Evolutionary conservation across 176 grass and related monocot species (phyloP).

Genomic region (Phyllostachys edulis): DNA sequence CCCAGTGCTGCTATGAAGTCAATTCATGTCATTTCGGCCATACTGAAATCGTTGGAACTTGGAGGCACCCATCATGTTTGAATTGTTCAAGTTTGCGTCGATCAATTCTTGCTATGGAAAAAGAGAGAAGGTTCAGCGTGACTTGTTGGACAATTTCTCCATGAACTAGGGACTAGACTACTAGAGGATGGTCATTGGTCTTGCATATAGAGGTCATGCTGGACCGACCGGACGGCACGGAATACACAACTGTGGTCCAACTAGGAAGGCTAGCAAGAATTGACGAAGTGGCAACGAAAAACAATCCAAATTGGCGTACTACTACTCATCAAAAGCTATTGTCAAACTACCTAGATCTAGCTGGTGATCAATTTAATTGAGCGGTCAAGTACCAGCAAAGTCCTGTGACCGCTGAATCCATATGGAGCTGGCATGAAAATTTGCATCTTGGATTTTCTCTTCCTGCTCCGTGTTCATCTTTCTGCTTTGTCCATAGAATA

Average conservation of each 20-base stretch:
- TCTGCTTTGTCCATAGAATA: too few relatives aligned
- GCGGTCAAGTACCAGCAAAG: not conserved
- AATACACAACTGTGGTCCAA: not conserved
- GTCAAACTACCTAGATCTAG: not conserved
- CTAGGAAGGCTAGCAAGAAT: not conserved
- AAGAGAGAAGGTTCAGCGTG: not conserved
- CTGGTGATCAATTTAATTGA: not conserved
- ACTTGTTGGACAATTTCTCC: not conserved
- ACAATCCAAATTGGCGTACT: not conserved
- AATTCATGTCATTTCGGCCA: not conserved
- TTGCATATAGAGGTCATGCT: not conserved
- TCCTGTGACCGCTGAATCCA: not conserved
- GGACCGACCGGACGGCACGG: not conserved
- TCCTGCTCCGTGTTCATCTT: too few relatives aligned
- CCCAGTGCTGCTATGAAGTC: not conserved
- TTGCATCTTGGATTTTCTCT: not conserved
- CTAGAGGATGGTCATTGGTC: not conserved
- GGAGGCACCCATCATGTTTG: not conserved
- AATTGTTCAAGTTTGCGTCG: not conserved
- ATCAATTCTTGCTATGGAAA: not conserved
- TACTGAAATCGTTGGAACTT: not conserved
- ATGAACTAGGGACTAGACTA: not conserved
- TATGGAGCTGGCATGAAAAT: not conserved
- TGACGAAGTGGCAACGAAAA: not conserved
- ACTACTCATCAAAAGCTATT: not conserved